Evolutionary conservation across 345 rosid genomes (phyloP).

Genomic region (Viola odorata): DNA sequence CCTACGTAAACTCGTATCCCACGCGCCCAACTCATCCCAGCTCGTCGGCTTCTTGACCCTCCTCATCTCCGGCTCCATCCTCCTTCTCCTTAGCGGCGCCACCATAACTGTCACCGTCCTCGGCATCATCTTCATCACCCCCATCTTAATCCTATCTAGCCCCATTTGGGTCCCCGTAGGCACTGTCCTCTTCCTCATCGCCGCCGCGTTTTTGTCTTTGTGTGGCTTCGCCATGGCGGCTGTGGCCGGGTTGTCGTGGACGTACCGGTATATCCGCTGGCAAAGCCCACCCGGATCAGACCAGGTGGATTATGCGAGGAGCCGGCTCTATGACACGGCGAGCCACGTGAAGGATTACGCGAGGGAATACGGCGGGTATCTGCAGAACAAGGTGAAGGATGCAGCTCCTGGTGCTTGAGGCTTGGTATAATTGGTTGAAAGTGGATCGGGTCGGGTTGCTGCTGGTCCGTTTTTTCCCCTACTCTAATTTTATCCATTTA

Average conservation of each 20-base stretch:
- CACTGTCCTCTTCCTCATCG: slow-evolving; percentile 27
- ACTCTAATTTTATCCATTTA: neutral
- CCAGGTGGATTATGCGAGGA: slow-evolving; percentile 60
- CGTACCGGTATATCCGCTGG: slow-evolving; percentile 57
- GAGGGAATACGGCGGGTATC: slow-evolving; percentile 72
- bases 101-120: slow-evolving; percentile 39
- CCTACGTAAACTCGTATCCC: slow-evolving; percentile 42
- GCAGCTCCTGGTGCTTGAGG: slow-evolving; percentile 87
- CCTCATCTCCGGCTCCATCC: slow-evolving; percentile 48
- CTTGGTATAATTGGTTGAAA: neutral
- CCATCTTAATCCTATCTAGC: slow-evolving; percentile 57
- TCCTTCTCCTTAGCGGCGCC: slow-evolving; percentile 63
- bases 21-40: slow-evolving; percentile 52
- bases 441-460: neutral
- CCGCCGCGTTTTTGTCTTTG: slow-evolving; percentile 39
- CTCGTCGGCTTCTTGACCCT: slow-evolving; percentile 51
- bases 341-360: slow-evolving; percentile 75
- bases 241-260: slow-evolving; percentile 53
- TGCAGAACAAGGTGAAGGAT: slow-evolving; percentile 78
- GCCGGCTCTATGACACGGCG: slow-evolving; percentile 74
- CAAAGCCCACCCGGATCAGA: slow-evolving; percentile 67
- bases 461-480: neutral
- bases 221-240: slow-evolving; percentile 47
- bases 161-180: slow-evolving; percentile 69
- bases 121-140: slow-evolving; percentile 49